phyloP scores from a whole-genome alignment of 306 rosid genomes.

The Prunus padus region DNA sequence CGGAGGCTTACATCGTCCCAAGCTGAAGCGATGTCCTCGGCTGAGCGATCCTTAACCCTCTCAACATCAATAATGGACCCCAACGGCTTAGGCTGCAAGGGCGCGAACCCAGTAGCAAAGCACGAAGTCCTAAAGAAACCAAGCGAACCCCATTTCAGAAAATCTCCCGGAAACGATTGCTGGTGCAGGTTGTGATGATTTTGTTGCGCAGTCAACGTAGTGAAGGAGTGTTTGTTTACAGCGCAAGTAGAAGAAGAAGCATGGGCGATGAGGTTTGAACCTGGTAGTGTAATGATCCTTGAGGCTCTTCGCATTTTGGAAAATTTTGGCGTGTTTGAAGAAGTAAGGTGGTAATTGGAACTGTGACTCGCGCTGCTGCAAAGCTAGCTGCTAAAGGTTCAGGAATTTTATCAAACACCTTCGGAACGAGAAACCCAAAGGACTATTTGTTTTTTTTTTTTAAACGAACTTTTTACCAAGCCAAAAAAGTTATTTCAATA shows the following conservation, averaged over 20 bases:
- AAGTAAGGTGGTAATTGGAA: not conserved
- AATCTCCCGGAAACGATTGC: conserved; percentile 40
- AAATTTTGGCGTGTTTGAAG: not conserved
- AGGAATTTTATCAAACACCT: conserved; percentile 18
- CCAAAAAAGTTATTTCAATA: too few species aligned
- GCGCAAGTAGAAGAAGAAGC: conserved; percentile 13
- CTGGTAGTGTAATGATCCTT: conserved; percentile 30
- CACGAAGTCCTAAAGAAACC: conserved; percentile 63
- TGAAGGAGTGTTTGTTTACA: conserved; percentile 23
- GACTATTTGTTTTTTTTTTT: too few species aligned
- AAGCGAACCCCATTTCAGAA: conserved; percentile 72
- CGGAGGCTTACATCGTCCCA: conserved; percentile 85
- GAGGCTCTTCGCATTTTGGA: conserved; percentile 46
- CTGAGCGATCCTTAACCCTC: conserved; percentile 61
- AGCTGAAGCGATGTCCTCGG: conserved; percentile 69
- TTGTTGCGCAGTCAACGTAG: conserved; percentile 25
- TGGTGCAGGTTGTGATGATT: conserved; percentile 33
- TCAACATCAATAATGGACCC: conserved; percentile 70
- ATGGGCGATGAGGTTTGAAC: conserved; percentile 13
- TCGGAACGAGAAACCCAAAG: not conserved
- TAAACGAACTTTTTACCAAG: too few species aligned
- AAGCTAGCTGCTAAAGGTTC: not conserved
- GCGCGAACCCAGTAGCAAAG: conserved; percentile 79
- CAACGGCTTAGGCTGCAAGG: conserved; percentile 73
- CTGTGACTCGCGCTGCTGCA: not conserved